Percentiles rank a stretch among this genome's conserved stretches.
These are phyloP conservation scores for Calonectria henricotiae DNA, from an alignment of 2,329 filamentous ascomycete genomes.

Conservation along the genomic window DNA sequence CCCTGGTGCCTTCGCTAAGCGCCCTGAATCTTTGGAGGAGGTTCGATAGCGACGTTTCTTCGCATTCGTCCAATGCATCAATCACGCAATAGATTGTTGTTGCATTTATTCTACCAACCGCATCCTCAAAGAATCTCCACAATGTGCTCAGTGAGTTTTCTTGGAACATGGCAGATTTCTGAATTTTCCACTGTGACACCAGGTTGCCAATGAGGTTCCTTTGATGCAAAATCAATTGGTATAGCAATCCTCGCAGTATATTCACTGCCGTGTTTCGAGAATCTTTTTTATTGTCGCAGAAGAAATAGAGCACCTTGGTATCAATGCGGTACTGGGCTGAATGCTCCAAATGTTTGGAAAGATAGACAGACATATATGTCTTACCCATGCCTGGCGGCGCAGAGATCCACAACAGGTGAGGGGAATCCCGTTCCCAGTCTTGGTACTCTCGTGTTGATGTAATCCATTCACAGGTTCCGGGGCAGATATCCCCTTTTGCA, in stretches of 20 bases:
- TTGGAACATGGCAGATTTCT: accelerated
- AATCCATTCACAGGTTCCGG: slow-evolving; percentile 40
- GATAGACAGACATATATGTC: slow-evolving; percentile 37
- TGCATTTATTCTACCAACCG: accelerated
- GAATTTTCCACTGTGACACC: slow-evolving; percentile 7
- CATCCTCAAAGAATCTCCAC: slow-evolving; percentile 10
- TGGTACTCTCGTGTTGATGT: slow-evolving; percentile 25
- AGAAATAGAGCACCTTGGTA: slow-evolving; percentile 35
- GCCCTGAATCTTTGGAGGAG: slow-evolving; percentile 6
- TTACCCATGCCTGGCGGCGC: slow-evolving; percentile 38
- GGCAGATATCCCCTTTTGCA: slow-evolving; percentile 33
- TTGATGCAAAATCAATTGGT: not conserved
- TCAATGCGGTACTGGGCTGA: not conserved
- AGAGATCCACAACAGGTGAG: slow-evolving; percentile 40
- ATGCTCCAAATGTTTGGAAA: slow-evolving; percentile 23
- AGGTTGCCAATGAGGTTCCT: accelerated
- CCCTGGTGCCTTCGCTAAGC: not conserved
- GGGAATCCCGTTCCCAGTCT: slow-evolving; percentile 14
- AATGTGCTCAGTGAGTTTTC: not conserved
- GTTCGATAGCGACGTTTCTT: accelerated
- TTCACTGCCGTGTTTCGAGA: slow-evolving; percentile 37
- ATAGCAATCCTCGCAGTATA: slow-evolving; percentile 22
- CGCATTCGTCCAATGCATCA: slow-evolving; percentile 35
- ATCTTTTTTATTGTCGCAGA: slow-evolving; percentile 37
- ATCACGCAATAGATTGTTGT: not conserved